Evolutionary conservation across 257 asterid genomes (phyloP), one percentile per base, ranked within the genome.

Genomic region (Rauvolfia tetraphylla): DNA sequence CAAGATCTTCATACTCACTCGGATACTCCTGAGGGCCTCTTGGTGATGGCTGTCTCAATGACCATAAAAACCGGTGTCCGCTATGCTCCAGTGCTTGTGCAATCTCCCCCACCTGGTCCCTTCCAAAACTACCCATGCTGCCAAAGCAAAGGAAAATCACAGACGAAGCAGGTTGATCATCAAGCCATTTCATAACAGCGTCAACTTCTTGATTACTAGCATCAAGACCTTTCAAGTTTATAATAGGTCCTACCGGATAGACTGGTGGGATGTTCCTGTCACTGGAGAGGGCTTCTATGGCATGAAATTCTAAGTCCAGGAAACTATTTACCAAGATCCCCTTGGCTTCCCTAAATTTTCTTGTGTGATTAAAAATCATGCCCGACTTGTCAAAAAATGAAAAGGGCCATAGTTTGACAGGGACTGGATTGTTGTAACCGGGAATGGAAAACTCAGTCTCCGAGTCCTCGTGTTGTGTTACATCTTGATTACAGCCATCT

Each of bases 131-230:
- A 7, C 85, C 85, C 7, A 25, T 15, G 33, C 82, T 82, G 4
- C 85, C 85, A 23, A 82, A 82, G 42, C 80, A 78, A 8, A 82
- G 57, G 67, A 78, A 82, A 17, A 82, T 11, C 18, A 82, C 80
- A 41, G 82, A 74, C 0, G 72, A 70, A 73, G 25, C 14, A 10
- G 85, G 82, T 46, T 78, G 82, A 41, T 69, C 42, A 48, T 82
- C 75, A 38, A 82, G 75, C 82, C 82, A 82, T 23, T n/a, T 74
- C 75, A 82, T 59, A 1, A 78, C 31, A 9, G 2, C 39, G 4
- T 78, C 70, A 51, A n/a, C 13, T 41, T 49, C 49, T 59, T 63
- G 67, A 15, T 13, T 59, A 3, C 29, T 75, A 15, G 17, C 18
- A 1, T 15, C 41, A 0, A 3, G 18, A 17, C 58, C 39, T 0